These are phyloP conservation scores for Coffea canephora DNA, from an alignment of 257 asterid genomes.

Conservation along the genomic window DNA sequence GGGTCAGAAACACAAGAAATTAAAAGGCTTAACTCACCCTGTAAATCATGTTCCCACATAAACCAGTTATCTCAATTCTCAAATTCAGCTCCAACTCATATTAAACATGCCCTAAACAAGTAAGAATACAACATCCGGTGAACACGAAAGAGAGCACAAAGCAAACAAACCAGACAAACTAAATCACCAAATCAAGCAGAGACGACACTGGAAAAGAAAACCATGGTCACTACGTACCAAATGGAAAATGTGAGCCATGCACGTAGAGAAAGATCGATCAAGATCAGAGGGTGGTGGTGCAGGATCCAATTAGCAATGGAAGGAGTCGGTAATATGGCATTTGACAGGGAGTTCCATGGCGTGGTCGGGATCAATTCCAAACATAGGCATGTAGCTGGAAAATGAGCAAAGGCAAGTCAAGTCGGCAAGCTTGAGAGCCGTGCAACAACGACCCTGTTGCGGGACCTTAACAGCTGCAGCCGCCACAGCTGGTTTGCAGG, in stretches of 20 bases:
- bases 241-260: too few relatives aligned
- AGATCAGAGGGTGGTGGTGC: too few relatives aligned
- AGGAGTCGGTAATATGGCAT: conserved; percentile 10
- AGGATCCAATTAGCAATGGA: background rate
- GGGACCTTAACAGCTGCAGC: background rate
- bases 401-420: conserved; percentile 22
- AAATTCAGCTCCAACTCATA: background rate
- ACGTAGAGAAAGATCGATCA: too few relatives aligned
- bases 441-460: conserved; percentile 16
- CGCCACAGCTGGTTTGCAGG: conserved; percentile 23
- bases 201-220: background rate
- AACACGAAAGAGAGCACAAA: background rate
- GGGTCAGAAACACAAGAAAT: too few relatives aligned
- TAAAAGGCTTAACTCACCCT: background rate
- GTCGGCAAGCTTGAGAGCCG: background rate
- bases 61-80: too few relatives aligned
- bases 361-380: conserved; percentile 14
- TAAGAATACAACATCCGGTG: background rate
- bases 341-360: conserved; percentile 23
- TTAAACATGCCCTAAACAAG: background rate
- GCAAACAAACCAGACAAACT: background rate
- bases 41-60: background rate
- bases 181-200: too few relatives aligned
- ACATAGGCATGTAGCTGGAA: background rate
- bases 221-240: too few relatives aligned